phyloP scores from a whole-genome alignment of 1,284 basidiomycete genomes.

The Cerrena zonata region DNA sequence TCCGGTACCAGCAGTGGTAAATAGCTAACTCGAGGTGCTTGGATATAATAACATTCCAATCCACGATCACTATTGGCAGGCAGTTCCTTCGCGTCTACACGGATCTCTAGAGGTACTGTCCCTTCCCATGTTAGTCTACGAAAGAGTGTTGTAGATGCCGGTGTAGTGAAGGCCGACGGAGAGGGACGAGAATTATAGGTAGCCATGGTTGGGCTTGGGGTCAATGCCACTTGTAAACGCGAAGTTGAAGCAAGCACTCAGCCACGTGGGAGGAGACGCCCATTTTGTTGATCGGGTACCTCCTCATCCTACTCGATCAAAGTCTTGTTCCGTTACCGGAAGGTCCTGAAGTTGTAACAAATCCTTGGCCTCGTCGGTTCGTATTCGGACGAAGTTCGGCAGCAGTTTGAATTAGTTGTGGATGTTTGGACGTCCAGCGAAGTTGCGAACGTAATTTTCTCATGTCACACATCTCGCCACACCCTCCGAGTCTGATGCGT shows the following conservation, averaged over 20 bases:
- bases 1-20: conserved; percentile 85
- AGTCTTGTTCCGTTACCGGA: no score
- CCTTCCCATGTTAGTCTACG: conserved; percentile 80
- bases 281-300: neutral
- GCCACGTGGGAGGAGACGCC: neutral
- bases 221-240: no score
- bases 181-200: conserved; percentile 51
- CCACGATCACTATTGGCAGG: conserved; percentile 82
- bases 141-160: conserved; percentile 65
- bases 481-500: no score
- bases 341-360: no score
- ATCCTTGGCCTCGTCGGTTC: no score
- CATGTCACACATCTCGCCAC: no score
- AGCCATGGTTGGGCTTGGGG: conserved; percentile 39
- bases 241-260: neutral
- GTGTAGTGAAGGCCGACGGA: conserved; percentile 49
- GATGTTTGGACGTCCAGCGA: no score
- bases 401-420: no score
- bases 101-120: conserved; percentile 78
- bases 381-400: no score
- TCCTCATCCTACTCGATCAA: no score
- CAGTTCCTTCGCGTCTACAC: conserved; percentile 78
- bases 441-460: no score
- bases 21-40: conserved; percentile 85
- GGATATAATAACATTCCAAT: conserved; percentile 79